Percentiles rank a stretch among this genome's conserved stretches.
Conservation (phyloP, 1,284 basidiomycete genomes). For the Pholiota adiposa region DNA sequence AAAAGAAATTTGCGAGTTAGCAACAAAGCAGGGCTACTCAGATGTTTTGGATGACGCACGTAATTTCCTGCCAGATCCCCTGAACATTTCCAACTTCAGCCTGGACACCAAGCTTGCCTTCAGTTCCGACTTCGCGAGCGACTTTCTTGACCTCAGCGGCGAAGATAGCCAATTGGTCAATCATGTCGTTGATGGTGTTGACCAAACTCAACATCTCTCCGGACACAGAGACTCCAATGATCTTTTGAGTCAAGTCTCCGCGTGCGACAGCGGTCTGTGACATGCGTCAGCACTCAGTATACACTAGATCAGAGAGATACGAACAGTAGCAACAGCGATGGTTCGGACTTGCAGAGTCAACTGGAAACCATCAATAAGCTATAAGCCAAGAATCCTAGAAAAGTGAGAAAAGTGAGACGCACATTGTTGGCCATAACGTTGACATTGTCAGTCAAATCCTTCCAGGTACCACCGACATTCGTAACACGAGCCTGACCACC, state of each 20-base stretch:
- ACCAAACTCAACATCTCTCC: conserved; percentile 96
- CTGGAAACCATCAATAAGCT: conserved; percentile 37
- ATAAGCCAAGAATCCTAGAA: conserved; percentile 4
- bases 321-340: conserved; percentile 88
- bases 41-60: conserved; percentile 62
- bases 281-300: conserved; percentile 1
- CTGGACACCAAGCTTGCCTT: conserved; percentile 96
- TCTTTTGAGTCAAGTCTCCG: conserved; percentile 94
- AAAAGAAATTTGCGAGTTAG: background rate
- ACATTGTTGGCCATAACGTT: conserved; percentile 89
- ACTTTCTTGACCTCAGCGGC: conserved; percentile 96
- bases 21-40: background rate
- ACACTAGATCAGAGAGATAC: conserved; percentile 22
- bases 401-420: conserved; percentile 30
- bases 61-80: conserved; percentile 99
- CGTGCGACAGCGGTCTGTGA: conserved; percentile 87
- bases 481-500: conserved; percentile 88
- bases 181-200: conserved; percentile 96
- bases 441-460: conserved; percentile 95
- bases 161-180: conserved; percentile 92
- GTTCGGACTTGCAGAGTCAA: conserved; percentile 95
- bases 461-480: conserved; percentile 97
- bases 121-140: conserved; percentile 93
- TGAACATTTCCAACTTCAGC: conserved; percentile 97
- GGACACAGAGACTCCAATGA: conserved; percentile 89